phyloP scores from a whole-genome alignment of 345 rosid genomes.

The Boechera divaricarpa region DNA sequence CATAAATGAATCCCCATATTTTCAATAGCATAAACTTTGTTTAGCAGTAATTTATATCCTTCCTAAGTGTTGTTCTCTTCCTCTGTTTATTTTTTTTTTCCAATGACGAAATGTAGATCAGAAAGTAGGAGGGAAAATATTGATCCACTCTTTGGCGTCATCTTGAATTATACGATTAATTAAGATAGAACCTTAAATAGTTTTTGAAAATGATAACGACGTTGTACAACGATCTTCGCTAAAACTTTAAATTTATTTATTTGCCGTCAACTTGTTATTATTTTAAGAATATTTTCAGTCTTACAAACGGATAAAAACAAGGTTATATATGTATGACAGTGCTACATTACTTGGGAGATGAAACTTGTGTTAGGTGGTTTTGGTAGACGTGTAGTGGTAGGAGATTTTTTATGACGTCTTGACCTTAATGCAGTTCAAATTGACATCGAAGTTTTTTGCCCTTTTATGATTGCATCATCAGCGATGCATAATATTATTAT shows the following conservation, averaged over 20 bases:
- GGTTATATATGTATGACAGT: slow-evolving; percentile 2
- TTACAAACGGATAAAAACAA: slow-evolving; percentile 6
- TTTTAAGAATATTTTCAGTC: slow-evolving; percentile 1
- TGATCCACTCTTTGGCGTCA: slow-evolving; percentile 32
- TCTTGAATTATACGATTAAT: slow-evolving; percentile 12
- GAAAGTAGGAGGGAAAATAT: slow-evolving; percentile 35
- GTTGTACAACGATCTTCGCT: slow-evolving; percentile 18
- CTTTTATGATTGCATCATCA: too few relatives aligned
- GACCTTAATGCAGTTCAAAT: background rate
- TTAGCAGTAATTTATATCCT: background rate
- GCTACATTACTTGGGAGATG: slow-evolving; percentile 20
- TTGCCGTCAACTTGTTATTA: background rate
- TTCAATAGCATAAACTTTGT: background rate
- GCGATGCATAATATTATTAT: too few relatives aligned
- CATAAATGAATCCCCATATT: background rate
- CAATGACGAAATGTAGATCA: slow-evolving; percentile 31
- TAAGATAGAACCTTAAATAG: background rate
- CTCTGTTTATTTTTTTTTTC: too few relatives aligned
- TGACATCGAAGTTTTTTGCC: too few relatives aligned
- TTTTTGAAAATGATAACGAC: background rate
- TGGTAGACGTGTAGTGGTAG: slow-evolving; percentile 15
- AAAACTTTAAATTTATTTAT: background rate
- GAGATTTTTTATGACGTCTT: slow-evolving; percentile 1
- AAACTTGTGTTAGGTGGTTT: slow-evolving; percentile 33
- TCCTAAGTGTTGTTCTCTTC: background rate